A percentile compares a stretch with the other conserved stretches of the same genome.
These are phyloP conservation scores for Neonectria ditissima DNA, from an alignment of 2,329 filamentous ascomycete species.

Conservation along the genomic window DNA sequence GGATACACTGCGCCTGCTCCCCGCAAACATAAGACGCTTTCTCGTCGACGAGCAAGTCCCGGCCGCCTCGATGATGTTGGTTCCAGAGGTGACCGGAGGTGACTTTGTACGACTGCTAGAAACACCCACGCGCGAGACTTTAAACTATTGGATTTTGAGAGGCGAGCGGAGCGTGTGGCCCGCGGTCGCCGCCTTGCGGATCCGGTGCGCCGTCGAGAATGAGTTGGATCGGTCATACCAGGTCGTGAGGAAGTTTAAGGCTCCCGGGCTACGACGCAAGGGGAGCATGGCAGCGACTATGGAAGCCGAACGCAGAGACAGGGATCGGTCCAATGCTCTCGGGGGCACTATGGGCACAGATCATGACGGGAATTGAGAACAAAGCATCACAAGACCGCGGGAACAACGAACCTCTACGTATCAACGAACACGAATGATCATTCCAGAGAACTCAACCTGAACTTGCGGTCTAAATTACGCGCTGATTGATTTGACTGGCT, in stretches of 20 bases:
- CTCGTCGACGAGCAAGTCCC: conserved; percentile 86
- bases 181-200: conserved; percentile 82
- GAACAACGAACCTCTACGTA: conserved; percentile 2
- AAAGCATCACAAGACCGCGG: conserved; percentile 10
- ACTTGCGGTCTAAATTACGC: not conserved
- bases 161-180: conserved; percentile 95
- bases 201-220: conserved; percentile 86
- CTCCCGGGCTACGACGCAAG: conserved; percentile 62
- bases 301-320: conserved; percentile 37
- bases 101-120: conserved; percentile 87
- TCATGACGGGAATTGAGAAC: conserved; percentile 28
- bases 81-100: conserved; percentile 78
- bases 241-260: conserved; percentile 74
- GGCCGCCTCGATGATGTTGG: conserved; percentile 81
- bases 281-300: conserved; percentile 52
- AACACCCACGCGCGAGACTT: conserved; percentile 78
- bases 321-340: conserved; percentile 29
- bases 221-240: conserved; percentile 90
- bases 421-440: not conserved
- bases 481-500: not conserved
- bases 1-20: conserved; percentile 80
- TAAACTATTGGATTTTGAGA: conserved; percentile 86
- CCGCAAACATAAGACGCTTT: conserved; percentile 77
- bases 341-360: conserved; percentile 22
- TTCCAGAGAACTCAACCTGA: not conserved